Conservation (phyloP, 2,329 filamentous ascomycete genomes). For the Dactylellina parvicollis region DNA sequence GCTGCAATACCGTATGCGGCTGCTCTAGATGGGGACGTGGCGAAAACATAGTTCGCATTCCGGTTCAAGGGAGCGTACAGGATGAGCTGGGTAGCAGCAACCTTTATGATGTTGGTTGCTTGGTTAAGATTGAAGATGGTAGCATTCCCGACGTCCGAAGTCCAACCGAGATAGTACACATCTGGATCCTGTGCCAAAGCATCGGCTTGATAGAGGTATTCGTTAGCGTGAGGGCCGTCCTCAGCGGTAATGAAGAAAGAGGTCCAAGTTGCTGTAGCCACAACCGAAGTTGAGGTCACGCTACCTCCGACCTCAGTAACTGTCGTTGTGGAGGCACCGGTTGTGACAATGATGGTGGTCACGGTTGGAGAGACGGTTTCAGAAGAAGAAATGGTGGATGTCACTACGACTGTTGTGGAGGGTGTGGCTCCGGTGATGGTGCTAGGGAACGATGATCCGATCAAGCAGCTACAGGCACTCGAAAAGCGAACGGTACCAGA, state of each 20-base stretch:
- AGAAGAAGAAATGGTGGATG: not conserved
- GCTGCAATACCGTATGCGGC: not conserved
- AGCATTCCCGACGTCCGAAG: not conserved
- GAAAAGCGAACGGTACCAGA: not conserved
- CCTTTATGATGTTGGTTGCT: not conserved
- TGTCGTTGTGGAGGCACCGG: not conserved
- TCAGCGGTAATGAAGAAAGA: not conserved
- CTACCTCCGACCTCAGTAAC: not conserved
- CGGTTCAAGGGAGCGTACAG: not conserved
- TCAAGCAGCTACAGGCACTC: slow-evolving; percentile 15
- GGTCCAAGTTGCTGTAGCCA: not conserved
- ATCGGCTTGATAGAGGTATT: slow-evolving; percentile 7
- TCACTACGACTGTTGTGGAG: not conserved
- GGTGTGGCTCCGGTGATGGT: not conserved
- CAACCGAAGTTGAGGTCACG: not conserved
- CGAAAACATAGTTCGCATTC: not conserved
- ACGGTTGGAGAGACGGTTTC: not conserved
- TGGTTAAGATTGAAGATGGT: not conserved
- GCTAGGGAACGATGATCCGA: not conserved
- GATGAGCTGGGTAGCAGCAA: not conserved
- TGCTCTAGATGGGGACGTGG: not conserved
- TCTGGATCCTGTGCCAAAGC: not conserved
- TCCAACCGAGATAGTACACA: not conserved
- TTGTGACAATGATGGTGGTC: not conserved
- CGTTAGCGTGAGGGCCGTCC: not conserved